Evolutionary conservation across 2,329 filamentous ascomycete species (phyloP).

Genomic region (Fusarium ambrosium): DNA sequence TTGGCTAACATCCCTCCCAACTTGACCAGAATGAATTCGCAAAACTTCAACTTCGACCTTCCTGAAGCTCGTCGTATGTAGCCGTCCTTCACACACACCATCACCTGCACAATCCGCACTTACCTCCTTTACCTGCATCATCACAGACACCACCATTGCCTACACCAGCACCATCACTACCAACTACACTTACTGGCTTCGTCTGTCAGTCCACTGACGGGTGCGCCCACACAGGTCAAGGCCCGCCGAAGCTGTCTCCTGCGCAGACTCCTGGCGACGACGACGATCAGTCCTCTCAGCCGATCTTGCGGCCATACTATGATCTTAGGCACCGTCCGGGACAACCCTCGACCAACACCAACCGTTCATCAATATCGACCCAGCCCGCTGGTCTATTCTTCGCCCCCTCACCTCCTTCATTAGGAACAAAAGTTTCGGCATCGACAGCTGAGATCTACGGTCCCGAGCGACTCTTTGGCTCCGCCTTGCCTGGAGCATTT

Average conservation of each 20-base stretch:
- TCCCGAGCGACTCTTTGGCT: slow-evolving; percentile 56
- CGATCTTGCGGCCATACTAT: slow-evolving; percentile 45
- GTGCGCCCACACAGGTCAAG: slow-evolving; percentile 40
- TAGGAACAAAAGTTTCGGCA: slow-evolving; percentile 40
- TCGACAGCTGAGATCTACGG: slow-evolving; percentile 60
- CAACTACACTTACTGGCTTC: slow-evolving; percentile 24
- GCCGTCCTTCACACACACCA: slow-evolving; percentile 21
- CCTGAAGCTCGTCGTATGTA: slow-evolving; percentile 56
- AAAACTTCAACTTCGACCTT: slow-evolving; percentile 53
- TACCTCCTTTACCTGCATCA: slow-evolving; percentile 21
- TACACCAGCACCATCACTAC: slow-evolving; percentile 1
- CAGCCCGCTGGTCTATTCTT: slow-evolving; percentile 52
- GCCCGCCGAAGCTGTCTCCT: slow-evolving; percentile 40
- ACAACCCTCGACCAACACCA: slow-evolving; percentile 36
- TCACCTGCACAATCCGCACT: slow-evolving; percentile 7
- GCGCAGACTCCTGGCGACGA: slow-evolving; percentile 43
- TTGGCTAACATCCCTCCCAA: slow-evolving; percentile 40
- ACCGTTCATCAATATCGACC: slow-evolving; percentile 49
- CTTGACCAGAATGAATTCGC: slow-evolving; percentile 55
- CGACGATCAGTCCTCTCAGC: slow-evolving; percentile 39
- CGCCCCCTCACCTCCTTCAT: slow-evolving; percentile 57
- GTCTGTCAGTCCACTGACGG: slow-evolving; percentile 38
- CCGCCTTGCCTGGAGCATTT: slow-evolving; percentile 42
- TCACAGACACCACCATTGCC: slow-evolving; percentile 1
- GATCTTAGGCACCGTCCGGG: slow-evolving; percentile 43